Conservation (phyloP, 2,329 filamentous ascomycete genomes). For the Aspergillus sp. region DNA sequence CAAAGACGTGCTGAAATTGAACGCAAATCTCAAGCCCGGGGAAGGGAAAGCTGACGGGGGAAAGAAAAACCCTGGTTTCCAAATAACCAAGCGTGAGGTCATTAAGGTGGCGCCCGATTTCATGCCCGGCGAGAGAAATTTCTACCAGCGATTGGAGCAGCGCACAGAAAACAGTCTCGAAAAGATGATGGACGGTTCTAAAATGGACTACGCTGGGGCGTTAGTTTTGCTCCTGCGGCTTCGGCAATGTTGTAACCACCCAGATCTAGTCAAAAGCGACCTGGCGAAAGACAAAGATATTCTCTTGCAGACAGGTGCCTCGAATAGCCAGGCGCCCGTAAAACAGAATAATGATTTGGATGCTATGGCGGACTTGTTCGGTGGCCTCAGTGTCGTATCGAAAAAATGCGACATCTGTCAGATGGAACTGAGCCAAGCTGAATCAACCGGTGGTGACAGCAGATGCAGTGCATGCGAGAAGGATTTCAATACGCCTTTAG, state of each 20-base stretch:
- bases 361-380: constrained; percentile 80
- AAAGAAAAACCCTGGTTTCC: constrained; percentile 64
- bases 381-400: constrained; percentile 73
- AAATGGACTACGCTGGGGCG: constrained; percentile 88
- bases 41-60: constrained; percentile 56
- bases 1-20: constrained; percentile 91
- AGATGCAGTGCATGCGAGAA: constrained; percentile 73
- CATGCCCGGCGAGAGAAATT: constrained; percentile 74
- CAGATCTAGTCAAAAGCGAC: constrained; percentile 80
- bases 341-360: constrained; percentile 68
- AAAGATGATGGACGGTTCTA: constrained; percentile 77
- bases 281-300: constrained; percentile 86
- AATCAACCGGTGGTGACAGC: constrained; percentile 53
- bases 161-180: constrained; percentile 85
- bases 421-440: constrained; percentile 60
- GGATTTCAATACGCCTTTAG: constrained; percentile 65
- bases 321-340: constrained; percentile 51
- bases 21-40: constrained; percentile 75
- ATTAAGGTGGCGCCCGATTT: constrained; percentile 77
- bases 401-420: constrained; percentile 86
- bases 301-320: constrained; percentile 61
- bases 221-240: constrained; percentile 87
- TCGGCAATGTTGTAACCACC: constrained; percentile 93
- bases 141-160: constrained; percentile 80
- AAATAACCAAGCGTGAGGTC: constrained; percentile 88